Percentiles rank a stretch among this genome's conserved stretches.
These are phyloP conservation scores for Zygosaccharomyces kombuchaensis DNA, from an alignment of 805 yeast species.

Conservation along the genomic window DNA sequence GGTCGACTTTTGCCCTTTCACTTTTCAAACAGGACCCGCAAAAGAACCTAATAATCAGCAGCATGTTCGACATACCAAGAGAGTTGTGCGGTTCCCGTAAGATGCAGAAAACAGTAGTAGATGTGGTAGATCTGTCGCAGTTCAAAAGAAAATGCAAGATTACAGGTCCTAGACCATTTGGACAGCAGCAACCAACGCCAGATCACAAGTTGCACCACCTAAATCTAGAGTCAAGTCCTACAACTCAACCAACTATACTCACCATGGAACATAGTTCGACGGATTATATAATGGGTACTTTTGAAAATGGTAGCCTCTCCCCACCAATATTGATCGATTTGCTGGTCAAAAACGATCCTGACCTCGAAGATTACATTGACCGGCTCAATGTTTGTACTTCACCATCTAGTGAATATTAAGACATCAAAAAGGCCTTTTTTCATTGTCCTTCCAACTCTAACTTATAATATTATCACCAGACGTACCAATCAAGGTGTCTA, in stretches of 20 bases:
- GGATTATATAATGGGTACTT: neutral
- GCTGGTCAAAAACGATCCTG: slow-evolving; percentile 12
- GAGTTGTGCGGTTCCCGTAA: slow-evolving; percentile 9
- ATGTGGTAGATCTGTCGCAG: slow-evolving; percentile 7
- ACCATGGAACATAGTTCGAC: neutral
- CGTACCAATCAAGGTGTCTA: slow-evolving; percentile 27
- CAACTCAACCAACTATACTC: neutral
- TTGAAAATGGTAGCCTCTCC: slow-evolving; percentile 4
- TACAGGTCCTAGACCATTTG: neutral
- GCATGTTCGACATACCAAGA: slow-evolving; percentile 18
- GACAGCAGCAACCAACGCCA: neutral
- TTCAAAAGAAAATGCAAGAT: neutral
- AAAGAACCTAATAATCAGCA: slow-evolving; percentile 13
- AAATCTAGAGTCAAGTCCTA: neutral
- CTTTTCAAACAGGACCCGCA: slow-evolving; percentile 15
- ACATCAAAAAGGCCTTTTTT: neutral
- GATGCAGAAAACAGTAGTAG: slow-evolving; percentile 1
- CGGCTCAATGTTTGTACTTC: neutral
- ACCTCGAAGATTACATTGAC: slow-evolving; percentile 6
- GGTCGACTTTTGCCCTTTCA: slow-evolving; percentile 17
- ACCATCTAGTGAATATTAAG: neutral
- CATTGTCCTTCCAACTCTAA: neutral
- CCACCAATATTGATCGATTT: slow-evolving; percentile 11
- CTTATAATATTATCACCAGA: neutral
- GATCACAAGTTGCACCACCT: neutral